A percentile compares a stretch with the other conserved stretches of the same genome.
Conservation (phyloP, 1,284 basidiomycete genomes). For the Dichomitus squalens region DNA sequence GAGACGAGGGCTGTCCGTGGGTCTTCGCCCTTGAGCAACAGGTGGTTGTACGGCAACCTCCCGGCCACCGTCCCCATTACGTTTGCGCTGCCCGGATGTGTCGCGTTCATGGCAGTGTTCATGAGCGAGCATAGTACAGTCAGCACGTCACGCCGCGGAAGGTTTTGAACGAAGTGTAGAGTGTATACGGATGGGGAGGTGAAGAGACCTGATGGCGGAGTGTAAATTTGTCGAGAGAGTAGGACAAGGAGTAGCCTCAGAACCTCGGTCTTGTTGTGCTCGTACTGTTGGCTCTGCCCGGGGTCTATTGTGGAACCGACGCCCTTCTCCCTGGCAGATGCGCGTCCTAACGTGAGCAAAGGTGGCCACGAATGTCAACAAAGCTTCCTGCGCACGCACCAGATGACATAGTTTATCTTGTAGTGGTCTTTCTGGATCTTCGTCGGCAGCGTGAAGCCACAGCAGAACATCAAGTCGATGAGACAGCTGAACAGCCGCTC, state of each 20-base stretch:
- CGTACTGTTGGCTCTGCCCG: slow-evolving; percentile 67
- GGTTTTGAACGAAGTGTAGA: slow-evolving; percentile 76
- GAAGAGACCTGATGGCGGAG: slow-evolving; percentile 70
- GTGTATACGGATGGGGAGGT: slow-evolving; percentile 74
- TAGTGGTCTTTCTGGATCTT: slow-evolving; percentile 78
- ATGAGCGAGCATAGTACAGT: slow-evolving; percentile 89
- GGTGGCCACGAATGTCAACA: no score
- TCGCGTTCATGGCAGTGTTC: slow-evolving; percentile 83
- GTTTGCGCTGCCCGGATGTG: slow-evolving; percentile 46
- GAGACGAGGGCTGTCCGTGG: slow-evolving; percentile 69
- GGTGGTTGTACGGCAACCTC: slow-evolving; percentile 84
- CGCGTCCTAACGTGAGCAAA: not conserved
- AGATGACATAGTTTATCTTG: slow-evolving; percentile 87
- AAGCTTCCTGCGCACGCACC: slow-evolving; percentile 47
- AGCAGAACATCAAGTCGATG: slow-evolving; percentile 88
- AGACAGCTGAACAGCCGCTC: slow-evolving; percentile 79
- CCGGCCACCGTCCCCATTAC: slow-evolving; percentile 65
- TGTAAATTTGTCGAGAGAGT: slow-evolving; percentile 86
- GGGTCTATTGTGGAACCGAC: slow-evolving; percentile 81
- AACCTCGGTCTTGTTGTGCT: slow-evolving; percentile 85
- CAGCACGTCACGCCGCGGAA: slow-evolving; percentile 79
- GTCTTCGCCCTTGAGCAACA: slow-evolving; percentile 88
- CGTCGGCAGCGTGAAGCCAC: slow-evolving; percentile 85
- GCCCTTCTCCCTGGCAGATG: slow-evolving; percentile 79
- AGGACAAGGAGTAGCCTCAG: slow-evolving; percentile 84